Conservation (phyloP, 768 basidiomycete species). For the Mycena kentingensis region DNA sequence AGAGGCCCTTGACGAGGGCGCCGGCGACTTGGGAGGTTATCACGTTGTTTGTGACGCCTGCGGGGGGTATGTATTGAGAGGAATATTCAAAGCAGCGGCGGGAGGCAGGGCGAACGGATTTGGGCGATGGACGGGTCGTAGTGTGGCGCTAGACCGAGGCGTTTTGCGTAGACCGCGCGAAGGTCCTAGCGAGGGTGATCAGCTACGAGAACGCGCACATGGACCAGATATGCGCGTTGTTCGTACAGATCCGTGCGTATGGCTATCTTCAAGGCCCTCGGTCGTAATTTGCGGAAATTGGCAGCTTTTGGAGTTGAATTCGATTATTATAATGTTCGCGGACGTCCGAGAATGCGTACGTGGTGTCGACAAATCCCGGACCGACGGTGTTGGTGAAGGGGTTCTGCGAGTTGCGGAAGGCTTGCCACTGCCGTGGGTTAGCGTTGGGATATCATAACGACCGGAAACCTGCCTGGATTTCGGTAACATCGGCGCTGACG, state of each 20-base stretch:
- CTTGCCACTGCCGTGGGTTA: conserved; percentile 42
- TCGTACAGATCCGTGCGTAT: conserved; percentile 45
- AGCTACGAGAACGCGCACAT: not conserved
- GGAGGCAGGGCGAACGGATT: conserved; percentile 36
- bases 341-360: conserved; percentile 29
- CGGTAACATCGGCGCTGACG: conserved; percentile 30
- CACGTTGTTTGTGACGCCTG: conserved; percentile 54
- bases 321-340: not conserved
- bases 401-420: conserved; percentile 38
- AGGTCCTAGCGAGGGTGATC: conserved; percentile 38
- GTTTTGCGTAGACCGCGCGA: conserved; percentile 44
- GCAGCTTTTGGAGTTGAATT: conserved; percentile 34
- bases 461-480: conserved; percentile 35
- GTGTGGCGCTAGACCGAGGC: conserved; percentile 36
- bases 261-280: conserved; percentile 45
- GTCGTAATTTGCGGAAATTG: conserved; percentile 53
- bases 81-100: not conserved
- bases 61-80: no score
- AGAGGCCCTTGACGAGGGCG: conserved; percentile 46
- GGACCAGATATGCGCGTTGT: not conserved
- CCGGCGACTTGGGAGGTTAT: conserved; percentile 54
- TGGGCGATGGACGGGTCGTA: conserved; percentile 36
- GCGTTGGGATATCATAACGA: not conserved
- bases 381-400: conserved; percentile 46
- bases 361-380: conserved; percentile 46